phyloP scores from a whole-genome alignment of 2,329 filamentous ascomycete genomes.

The Pseudogymnoascus sp. region DNA sequence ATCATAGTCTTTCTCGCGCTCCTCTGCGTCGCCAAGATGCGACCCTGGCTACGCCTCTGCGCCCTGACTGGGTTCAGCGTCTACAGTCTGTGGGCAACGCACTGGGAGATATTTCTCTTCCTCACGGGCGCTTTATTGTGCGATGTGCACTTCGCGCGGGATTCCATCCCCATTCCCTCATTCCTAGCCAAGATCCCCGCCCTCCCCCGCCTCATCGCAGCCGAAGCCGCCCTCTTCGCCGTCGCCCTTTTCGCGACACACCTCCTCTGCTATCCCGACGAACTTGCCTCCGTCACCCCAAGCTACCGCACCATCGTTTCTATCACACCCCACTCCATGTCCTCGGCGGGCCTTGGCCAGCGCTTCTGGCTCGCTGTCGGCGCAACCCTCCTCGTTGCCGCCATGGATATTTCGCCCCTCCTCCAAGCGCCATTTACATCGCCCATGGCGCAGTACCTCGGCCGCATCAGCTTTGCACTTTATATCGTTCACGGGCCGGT shows the following conservation, averaged over 20 bases:
- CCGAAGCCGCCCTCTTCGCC: background rate
- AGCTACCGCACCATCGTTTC: constrained; percentile 10
- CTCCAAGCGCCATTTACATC: constrained; percentile 41
- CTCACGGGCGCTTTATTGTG: constrained; percentile 15
- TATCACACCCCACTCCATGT: background rate
- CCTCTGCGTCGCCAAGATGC: constrained; percentile 20
- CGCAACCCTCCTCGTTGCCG: constrained; percentile 25
- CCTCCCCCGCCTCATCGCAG: background rate
- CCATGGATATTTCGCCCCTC: constrained; percentile 29
- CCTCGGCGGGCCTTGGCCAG: constrained; percentile 16
- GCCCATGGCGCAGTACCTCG: constrained; percentile 46
- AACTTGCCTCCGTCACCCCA: constrained; percentile 9
- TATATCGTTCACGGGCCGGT: constrained; percentile 52
- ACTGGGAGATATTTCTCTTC: constrained; percentile 18
- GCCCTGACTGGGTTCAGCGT: constrained; percentile 23
- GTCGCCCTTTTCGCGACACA: constrained; percentile 11
- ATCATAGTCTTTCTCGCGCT: constrained; percentile 24
- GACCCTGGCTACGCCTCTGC: constrained; percentile 19
- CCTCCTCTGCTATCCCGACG: constrained; percentile 12
- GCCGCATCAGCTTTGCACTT: constrained; percentile 48
- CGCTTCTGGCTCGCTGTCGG: constrained; percentile 25
- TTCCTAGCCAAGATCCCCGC: background rate
- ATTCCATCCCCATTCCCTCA: background rate
- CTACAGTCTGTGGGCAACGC: constrained; percentile 15
- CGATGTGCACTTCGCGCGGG: constrained; percentile 15